phyloP scores from a whole-genome alignment of 805 yeast genomes.

The Alloascoidea hylecoeti region DNA sequence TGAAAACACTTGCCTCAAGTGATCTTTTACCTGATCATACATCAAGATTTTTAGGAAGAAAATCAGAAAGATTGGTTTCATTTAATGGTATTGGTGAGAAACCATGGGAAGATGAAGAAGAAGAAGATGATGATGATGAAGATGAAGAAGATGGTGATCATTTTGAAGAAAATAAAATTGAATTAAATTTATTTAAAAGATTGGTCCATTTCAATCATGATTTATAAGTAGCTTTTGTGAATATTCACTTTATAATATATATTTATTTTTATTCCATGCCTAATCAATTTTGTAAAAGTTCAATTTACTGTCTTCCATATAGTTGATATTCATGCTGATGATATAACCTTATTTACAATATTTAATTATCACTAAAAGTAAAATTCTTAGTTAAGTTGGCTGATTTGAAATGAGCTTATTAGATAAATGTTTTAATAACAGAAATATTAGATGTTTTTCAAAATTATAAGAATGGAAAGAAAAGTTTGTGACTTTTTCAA shows the following conservation, averaged over 20 bases:
- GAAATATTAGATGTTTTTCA: too few species aligned
- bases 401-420: too few species aligned
- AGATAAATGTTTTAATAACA: too few species aligned
- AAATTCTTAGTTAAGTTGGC: too few species aligned
- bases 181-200: not conserved
- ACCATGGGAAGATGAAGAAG: conserved; percentile 3
- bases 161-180: not conserved
- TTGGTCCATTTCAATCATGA: not conserved
- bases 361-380: too few species aligned
- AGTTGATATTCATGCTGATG: too few species aligned
- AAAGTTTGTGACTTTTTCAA: too few species aligned
- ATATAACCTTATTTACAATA: too few species aligned
- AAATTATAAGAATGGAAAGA: too few species aligned
- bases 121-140: conserved; percentile 2
- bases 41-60: conserved; percentile 11
- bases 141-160: conserved; percentile 5
- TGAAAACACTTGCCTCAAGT: not conserved
- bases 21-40: conserved; percentile 12
- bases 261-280: too few species aligned
- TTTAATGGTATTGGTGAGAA: conserved; percentile 2
- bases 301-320: too few species aligned
- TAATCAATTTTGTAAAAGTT: too few species aligned
- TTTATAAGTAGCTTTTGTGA: not conserved
- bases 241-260: not conserved
- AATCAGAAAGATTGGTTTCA: conserved; percentile 8